Percentiles rank a stretch among this genome's conserved stretches.
Evolutionary conservation across 2,329 filamentous ascomycete genomes (phyloP).

Genomic region (Paramyrothecium sp.): DNA sequence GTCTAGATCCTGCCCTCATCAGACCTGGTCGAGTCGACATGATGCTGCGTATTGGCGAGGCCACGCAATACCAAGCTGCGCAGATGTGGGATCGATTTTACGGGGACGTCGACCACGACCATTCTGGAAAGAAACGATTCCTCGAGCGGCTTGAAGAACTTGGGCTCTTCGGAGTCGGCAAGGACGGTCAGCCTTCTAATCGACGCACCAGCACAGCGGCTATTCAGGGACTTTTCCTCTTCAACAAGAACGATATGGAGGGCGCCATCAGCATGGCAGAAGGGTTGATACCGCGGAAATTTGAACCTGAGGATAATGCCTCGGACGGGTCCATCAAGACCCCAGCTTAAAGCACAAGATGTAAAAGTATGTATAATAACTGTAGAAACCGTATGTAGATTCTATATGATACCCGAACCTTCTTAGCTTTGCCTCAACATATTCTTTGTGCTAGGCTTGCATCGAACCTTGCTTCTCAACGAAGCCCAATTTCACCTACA

Average conservation of each 20-base stretch:
- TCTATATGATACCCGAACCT: too few relatives aligned
- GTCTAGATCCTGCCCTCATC: slow-evolving; percentile 84
- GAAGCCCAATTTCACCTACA: too few relatives aligned
- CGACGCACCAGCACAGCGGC: slow-evolving; percentile 79
- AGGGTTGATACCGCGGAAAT: slow-evolving; percentile 57
- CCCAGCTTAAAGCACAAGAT: slow-evolving; percentile 25
- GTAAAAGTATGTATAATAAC: slow-evolving; percentile 1
- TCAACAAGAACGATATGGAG: slow-evolving; percentile 88
- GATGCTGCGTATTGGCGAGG: slow-evolving; percentile 86
- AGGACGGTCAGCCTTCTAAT: slow-evolving; percentile 43
- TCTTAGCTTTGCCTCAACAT: too few relatives aligned
- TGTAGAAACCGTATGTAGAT: slow-evolving; percentile 3
- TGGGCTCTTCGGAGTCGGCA: slow-evolving; percentile 63
- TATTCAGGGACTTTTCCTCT: slow-evolving; percentile 90
- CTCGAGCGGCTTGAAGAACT: slow-evolving; percentile 67
- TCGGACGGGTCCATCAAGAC: slow-evolving; percentile 40
- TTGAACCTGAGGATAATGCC: slow-evolving; percentile 44
- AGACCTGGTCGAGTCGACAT: slow-evolving; percentile 91
- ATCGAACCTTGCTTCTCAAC: too few relatives aligned
- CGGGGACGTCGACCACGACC: slow-evolving; percentile 70
- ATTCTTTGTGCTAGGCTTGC: too few relatives aligned
- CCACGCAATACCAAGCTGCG: slow-evolving; percentile 78
- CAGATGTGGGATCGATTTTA: slow-evolving; percentile 97
- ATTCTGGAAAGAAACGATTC: slow-evolving; percentile 65
- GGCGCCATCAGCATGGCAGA: slow-evolving; percentile 82